Conservation (phyloP, 108 stramenopile species). For the Pelagomonas calceolata region DNA sequence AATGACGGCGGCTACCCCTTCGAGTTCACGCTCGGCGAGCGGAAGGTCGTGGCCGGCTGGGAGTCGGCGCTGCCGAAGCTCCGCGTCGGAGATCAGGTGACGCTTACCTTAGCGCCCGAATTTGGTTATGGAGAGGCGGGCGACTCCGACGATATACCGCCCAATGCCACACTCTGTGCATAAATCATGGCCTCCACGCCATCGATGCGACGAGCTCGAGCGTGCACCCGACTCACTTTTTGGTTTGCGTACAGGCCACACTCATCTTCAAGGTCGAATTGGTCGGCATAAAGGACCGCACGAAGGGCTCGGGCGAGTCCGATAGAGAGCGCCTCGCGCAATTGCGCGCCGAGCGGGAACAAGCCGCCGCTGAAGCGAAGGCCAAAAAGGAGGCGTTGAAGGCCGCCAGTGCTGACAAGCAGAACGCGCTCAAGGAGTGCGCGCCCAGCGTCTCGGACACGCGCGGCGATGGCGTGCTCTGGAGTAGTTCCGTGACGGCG, state of each 20-base stretch:
- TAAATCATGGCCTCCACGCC: too few relatives aligned
- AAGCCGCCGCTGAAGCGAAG: not conserved
- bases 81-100: not conserved
- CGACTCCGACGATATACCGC: not conserved
- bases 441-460: too few relatives aligned
- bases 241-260: too few relatives aligned
- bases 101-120: not conserved
- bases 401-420: too few relatives aligned
- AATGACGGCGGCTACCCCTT: not conserved
- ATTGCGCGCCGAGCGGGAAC: not conserved
- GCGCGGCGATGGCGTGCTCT: too few relatives aligned
- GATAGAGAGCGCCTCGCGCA: not conserved
- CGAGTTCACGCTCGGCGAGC: not conserved
- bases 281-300: constrained; percentile 12
- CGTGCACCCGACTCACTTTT: too few relatives aligned
- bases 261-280: constrained; percentile 59
- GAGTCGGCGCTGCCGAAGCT: not conserved
- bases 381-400: not conserved
- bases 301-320: not conserved
- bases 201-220: too few relatives aligned
- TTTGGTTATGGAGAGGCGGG: not conserved
- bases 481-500: too few relatives aligned
- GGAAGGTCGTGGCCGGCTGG: not conserved
- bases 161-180: not conserved
- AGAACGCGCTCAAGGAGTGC: too few relatives aligned